Conservation (phyloP, 139 green algal genomes). For the Asterochloris sp. region DNA sequence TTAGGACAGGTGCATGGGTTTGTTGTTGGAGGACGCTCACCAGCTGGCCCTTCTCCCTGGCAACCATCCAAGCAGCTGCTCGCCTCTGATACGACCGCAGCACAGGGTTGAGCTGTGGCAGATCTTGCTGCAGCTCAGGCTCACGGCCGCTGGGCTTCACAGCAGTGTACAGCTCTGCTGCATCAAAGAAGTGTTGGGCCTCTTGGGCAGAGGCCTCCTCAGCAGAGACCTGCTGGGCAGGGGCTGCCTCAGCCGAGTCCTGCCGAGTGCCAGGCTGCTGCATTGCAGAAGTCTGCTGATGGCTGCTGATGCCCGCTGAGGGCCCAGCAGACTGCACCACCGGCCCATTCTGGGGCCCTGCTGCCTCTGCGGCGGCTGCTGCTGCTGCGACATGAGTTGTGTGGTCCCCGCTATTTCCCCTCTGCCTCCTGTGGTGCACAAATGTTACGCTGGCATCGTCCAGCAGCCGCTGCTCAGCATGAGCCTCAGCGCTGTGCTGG, state of each 20-base stretch:
- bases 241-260: no score
- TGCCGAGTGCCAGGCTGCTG: background rate
- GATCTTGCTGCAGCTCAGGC: constrained; percentile 29
- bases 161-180: constrained; percentile 53
- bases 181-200: constrained; percentile 34
- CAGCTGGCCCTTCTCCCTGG: constrained; percentile 33
- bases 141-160: constrained; percentile 60
- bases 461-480: background rate
- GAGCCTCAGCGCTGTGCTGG: background rate
- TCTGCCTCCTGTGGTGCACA: background rate
- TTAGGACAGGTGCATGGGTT: background rate
- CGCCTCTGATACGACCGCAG: constrained; percentile 80
- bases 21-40: background rate
- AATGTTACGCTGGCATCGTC: background rate
- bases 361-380: background rate
- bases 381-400: background rate
- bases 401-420: background rate
- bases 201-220: background rate
- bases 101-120: constrained; percentile 46
- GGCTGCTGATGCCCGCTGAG: background rate
- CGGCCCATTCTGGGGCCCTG: background rate
- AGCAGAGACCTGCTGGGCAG: background rate
- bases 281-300: no score
- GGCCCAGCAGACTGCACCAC: no score
- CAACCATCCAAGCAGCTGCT: constrained; percentile 75